phyloP scores from a whole-genome alignment of 208 protist species.

The Trypanosoma vivax region DNA sequence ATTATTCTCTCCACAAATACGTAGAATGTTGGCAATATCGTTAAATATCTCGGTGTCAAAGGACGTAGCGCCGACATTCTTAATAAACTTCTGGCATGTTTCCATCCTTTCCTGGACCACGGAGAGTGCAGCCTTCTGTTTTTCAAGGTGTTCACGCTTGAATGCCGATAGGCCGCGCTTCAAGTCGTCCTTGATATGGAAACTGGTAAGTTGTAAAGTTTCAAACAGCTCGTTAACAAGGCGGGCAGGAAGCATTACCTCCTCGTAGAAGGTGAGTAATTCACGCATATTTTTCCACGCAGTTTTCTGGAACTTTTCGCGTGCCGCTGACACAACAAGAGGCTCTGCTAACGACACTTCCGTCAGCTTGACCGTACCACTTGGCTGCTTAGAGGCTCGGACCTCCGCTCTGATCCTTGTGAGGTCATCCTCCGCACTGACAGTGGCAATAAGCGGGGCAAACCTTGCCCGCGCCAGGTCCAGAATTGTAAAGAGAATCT shows the following conservation, averaged over 20 bases:
- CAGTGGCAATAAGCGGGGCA: conserved; percentile 54
- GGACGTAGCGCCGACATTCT: conserved; percentile 34
- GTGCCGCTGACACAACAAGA: conserved; percentile 39
- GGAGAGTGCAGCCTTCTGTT: conserved; percentile 61
- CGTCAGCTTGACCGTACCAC: too few species aligned
- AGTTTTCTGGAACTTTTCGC: conserved; percentile 61
- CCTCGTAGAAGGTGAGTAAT: conserved; percentile 75
- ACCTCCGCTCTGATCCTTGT: conserved; percentile 56
- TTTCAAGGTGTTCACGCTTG: conserved; percentile 84
- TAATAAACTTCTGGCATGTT: conserved; percentile 55
- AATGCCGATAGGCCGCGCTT: conserved; percentile 82
- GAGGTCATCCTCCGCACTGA: conserved; percentile 44
- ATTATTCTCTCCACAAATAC: conserved; percentile 74
- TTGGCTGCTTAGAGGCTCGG: conserved; percentile 25
- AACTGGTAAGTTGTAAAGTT: conserved; percentile 54
- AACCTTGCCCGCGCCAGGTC: conserved; percentile 56
- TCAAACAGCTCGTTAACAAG: conserved; percentile 46
- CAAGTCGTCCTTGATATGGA: conserved; percentile 86
- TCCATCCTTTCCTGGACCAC: conserved; percentile 68
- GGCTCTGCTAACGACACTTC: too few species aligned
- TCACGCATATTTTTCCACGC: conserved; percentile 48
- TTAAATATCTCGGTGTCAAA: conserved; percentile 79
- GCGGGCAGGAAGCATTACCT: conserved; percentile 73
- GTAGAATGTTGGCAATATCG: conserved; percentile 83
- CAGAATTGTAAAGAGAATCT: conserved; percentile 56